Evolutionary conservation across 2,329 filamentous ascomycete genomes (phyloP), one percentile per base, ranked within the genome.

Genomic region (Cadophora sp.): DNA sequence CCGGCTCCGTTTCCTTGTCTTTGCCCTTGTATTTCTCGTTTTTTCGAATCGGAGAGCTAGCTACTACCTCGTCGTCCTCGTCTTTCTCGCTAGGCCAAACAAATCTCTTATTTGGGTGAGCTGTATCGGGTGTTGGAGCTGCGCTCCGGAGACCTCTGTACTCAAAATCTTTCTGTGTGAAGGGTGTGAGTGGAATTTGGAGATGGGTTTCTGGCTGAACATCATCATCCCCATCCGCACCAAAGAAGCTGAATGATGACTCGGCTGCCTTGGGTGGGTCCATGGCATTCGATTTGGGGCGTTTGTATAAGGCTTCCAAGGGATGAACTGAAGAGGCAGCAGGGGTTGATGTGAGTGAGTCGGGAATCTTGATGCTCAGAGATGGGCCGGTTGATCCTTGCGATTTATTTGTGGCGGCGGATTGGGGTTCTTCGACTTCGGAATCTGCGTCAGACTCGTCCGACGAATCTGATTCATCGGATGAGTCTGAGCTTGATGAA

Each of bases 71-170:
- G 0, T 83, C 81, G 0, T 78, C 81, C 0, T 82, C 80, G 50
- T 81, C 80, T 13, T 83, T 81, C 30, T 78, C 79, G 59, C 71
- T 80, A 48, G 84, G 79, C 83, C 86, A 89, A 30, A 83, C 82
- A 75, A 90, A 89, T 65, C 82, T 84, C 33, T 88, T 87, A 48
- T 83, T 88, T 1, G 92, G 89, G 67, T 94, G 89, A 1, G 93
- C 93, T 0, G 96, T 98, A 76, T 99, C 96, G 0, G 96, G 96
- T 0, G 96, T 99, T 0, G 96, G 96, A 2, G 96, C 96, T 6
- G 94, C 94, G 76, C 94, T 97, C 65, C 96, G 87, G n/a, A 92
- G 77, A 60, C 86, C 87, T 69, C 94, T 87, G 80, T 83, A 88
- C 73, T 93, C 90, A 36, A 95, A 83, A 72, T 98, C 95, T 72